Evolutionary conservation across 352 stramenopile species (phyloP).

Genomic region (Phytopythium sindhum): DNA sequence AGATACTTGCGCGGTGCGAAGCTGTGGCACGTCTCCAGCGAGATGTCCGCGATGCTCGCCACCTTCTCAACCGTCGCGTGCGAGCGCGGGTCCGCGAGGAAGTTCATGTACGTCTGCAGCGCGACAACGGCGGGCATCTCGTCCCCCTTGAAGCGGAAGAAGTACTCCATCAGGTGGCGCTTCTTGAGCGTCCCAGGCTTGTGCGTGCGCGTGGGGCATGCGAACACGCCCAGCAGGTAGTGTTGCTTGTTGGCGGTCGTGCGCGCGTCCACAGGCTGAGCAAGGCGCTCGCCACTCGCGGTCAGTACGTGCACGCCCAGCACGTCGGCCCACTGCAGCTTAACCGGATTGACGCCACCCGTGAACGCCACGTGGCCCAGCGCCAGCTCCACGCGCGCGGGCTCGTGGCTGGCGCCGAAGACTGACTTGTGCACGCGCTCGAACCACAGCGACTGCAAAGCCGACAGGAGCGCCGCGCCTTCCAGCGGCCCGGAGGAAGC

Average conservation of each 20-base stretch:
- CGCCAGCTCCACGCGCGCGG: conserved; percentile 20
- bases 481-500: not conserved
- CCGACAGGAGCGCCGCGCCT: not conserved
- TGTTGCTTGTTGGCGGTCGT: conserved; percentile 7
- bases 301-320: conserved; percentile 56
- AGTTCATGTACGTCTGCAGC: conserved; percentile 42
- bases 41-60: conserved; percentile 28
- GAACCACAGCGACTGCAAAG: conserved; percentile 14
- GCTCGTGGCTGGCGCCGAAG: conserved; percentile 23
- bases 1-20: conserved; percentile 37
- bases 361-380: conserved; percentile 17
- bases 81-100: conserved; percentile 46
- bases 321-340: conserved; percentile 43
- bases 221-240: conserved; percentile 49
- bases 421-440: conserved; percentile 27
- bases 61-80: conserved; percentile 14
- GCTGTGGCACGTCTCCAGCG: conserved; percentile 9
- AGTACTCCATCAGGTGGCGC: conserved; percentile 33
- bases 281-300: conserved; percentile 32
- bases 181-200: conserved; percentile 33
- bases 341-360: conserved; percentile 13
- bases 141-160: conserved; percentile 41
- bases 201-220: conserved; percentile 28
- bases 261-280: conserved; percentile 14
- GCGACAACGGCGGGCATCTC: conserved; percentile 33